phyloP scores from a whole-genome alignment of 1,284 basidiomycete species.

The Cutaneotrichosporon sp. region DNA sequence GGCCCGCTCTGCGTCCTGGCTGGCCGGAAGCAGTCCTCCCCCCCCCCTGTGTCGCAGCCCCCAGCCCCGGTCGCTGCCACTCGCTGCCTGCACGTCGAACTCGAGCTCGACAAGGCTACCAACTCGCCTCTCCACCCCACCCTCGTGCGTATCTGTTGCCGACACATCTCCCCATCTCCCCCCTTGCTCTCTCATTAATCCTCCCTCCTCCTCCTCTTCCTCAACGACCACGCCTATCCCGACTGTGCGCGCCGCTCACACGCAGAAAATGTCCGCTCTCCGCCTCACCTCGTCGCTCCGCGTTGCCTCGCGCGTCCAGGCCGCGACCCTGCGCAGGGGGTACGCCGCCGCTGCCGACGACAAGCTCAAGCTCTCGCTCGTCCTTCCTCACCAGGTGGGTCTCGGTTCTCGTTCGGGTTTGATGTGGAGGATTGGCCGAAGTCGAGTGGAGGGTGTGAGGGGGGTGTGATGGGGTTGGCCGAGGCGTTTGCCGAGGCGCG shows the following conservation, averaged over 20 bases:
- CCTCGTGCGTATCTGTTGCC: conserved; percentile 5
- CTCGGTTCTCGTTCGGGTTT: neutral
- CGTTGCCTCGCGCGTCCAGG: conserved; percentile 39
- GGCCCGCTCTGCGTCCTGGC: conserved; percentile 9
- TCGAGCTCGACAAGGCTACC: conserved; percentile 1
- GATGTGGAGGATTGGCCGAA: neutral
- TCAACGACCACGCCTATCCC: neutral
- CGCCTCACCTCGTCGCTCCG: conserved; percentile 49
- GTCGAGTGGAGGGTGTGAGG: conserved; percentile 1
- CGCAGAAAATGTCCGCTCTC: conserved; percentile 43
- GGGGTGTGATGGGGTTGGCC: neutral
- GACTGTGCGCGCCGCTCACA: conserved; percentile 11
- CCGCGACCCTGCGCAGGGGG: conserved; percentile 62
- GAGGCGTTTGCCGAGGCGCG: neutral
- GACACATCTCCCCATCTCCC: neutral
- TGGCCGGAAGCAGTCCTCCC: neutral
- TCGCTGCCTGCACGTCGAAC: conserved; percentile 3
- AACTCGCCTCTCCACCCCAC: conserved; percentile 11
- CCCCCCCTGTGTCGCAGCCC: too few relatives aligned
- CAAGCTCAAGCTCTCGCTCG: conserved; percentile 74
- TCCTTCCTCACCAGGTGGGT: conserved; percentile 88
- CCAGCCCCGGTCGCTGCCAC: conserved; percentile 5
- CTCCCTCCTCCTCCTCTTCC: neutral
- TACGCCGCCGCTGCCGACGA: conserved; percentile 74
- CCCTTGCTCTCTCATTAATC: neutral